phyloP scores from a whole-genome alignment of 2,329 filamentous ascomycete genomes.

The Colletotrichum theobromicola region DNA sequence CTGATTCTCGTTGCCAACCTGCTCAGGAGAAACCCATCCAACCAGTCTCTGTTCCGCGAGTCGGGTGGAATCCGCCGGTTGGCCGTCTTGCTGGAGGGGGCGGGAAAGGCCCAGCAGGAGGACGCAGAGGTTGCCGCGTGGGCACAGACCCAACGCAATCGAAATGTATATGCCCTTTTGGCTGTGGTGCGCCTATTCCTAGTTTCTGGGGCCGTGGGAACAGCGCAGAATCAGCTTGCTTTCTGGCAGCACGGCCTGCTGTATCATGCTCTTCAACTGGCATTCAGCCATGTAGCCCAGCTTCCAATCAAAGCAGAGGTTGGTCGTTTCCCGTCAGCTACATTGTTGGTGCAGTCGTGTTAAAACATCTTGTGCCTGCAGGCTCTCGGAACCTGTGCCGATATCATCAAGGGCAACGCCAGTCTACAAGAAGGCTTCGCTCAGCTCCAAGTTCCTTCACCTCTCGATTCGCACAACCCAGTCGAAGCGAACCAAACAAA shows the following conservation, averaged over 20 bases:
- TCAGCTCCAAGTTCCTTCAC: slow-evolving; percentile 76
- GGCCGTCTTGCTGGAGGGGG: slow-evolving; percentile 69
- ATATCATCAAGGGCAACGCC: slow-evolving; percentile 83
- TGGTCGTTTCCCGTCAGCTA: slow-evolving; percentile 27
- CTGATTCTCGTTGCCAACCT: slow-evolving; percentile 90
- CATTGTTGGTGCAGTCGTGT: background rate
- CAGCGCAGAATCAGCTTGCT: slow-evolving; percentile 80
- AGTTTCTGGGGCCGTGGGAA: slow-evolving; percentile 78
- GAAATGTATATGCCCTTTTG: slow-evolving; percentile 90
- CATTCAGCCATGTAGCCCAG: slow-evolving; percentile 77
- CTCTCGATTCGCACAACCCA: slow-evolving; percentile 48
- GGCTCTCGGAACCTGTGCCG: slow-evolving; percentile 84
- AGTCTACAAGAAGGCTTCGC: slow-evolving; percentile 88
- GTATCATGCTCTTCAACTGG: slow-evolving; percentile 79
- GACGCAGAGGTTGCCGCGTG: slow-evolving; percentile 72
- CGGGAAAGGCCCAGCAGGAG: slow-evolving; percentile 57
- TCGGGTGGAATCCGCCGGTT: slow-evolving; percentile 81
- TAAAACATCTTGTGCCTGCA: slow-evolving; percentile 35
- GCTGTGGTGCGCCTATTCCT: slow-evolving; percentile 88
- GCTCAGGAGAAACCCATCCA: slow-evolving; percentile 83
- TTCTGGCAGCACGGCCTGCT: slow-evolving; percentile 86
- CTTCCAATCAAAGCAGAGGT: slow-evolving; percentile 84
- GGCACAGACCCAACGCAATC: slow-evolving; percentile 79
- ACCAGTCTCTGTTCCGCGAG: slow-evolving; percentile 93
- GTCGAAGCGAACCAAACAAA: slow-evolving; percentile 49